These are phyloP conservation scores for Pythium rishiriense DNA, from an alignment of 352 stramenopile genomes.

Conservation along the genomic window DNA sequence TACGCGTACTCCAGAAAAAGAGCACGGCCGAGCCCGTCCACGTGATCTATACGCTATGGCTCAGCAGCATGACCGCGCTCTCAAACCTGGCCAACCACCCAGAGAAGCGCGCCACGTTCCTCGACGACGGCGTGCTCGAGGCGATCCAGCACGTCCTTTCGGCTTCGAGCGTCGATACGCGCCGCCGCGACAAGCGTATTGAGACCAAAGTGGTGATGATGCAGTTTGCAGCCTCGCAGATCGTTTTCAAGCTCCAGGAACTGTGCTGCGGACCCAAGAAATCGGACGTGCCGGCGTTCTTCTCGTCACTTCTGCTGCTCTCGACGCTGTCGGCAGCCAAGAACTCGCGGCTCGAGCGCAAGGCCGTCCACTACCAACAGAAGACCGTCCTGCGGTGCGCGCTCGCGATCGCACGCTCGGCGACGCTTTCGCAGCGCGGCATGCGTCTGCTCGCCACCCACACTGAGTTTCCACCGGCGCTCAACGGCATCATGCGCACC, in stretches of 20 bases:
- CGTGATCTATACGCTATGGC: slow-evolving; percentile 60
- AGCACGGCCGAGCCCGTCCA: slow-evolving; percentile 33
- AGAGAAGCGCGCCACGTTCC: slow-evolving; percentile 37
- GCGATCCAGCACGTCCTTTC: slow-evolving; percentile 64
- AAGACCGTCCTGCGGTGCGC: slow-evolving; percentile 57
- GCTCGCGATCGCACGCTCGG: slow-evolving; percentile 63
- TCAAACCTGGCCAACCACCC: slow-evolving; percentile 54
- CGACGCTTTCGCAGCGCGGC: slow-evolving; percentile 47
- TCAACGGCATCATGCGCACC: slow-evolving; percentile 86
- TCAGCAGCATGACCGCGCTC: slow-evolving; percentile 51
- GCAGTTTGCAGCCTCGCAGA: slow-evolving; percentile 52
- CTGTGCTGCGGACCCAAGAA: slow-evolving; percentile 41
- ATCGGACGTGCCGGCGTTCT: slow-evolving; percentile 48
- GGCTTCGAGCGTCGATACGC: slow-evolving; percentile 37
- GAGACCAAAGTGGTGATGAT: slow-evolving; percentile 51
- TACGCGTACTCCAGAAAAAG: slow-evolving; percentile 54
- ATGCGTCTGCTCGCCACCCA: slow-evolving; percentile 48
- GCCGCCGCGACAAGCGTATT: slow-evolving; percentile 38
- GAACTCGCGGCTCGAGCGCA: slow-evolving; percentile 54
- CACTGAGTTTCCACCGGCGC: slow-evolving; percentile 53
- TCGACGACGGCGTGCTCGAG: slow-evolving; percentile 66
- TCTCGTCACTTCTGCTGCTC: slow-evolving; percentile 59
- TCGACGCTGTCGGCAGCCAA: slow-evolving; percentile 55
- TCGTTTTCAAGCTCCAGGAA: slow-evolving; percentile 64
- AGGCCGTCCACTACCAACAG: slow-evolving; percentile 46